Percentiles rank a stretch among this genome's conserved stretches.
Evolutionary conservation across 441 rosid genomes (phyloP).

Genomic region (Adansonia madagascariensis): DNA sequence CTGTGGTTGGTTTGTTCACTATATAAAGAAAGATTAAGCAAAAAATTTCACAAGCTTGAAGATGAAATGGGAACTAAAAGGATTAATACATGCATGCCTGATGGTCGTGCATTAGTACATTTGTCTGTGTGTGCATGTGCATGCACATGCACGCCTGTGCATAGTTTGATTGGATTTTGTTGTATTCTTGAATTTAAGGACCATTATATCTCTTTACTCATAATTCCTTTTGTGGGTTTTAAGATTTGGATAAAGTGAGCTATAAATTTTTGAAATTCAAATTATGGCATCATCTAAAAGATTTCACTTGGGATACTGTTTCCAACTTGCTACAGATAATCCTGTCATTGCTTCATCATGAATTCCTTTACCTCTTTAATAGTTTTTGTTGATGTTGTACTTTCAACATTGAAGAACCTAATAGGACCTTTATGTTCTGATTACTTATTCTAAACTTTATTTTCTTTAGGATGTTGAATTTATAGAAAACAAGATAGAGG

Average conservation of each 20-base stretch:
- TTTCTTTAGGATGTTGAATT: constrained; percentile 83
- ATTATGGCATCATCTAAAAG: not conserved
- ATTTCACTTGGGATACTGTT: not conserved
- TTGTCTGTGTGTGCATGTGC: not conserved
- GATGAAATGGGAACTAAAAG: not conserved
- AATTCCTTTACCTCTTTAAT: constrained; percentile 9
- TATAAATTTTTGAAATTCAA: not conserved
- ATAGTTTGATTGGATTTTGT: constrained; percentile 7
- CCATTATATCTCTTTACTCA: not conserved
- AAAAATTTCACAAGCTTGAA: not conserved
- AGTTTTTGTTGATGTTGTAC: not conserved
- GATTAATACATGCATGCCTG: not conserved
- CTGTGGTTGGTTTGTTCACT: not conserved
- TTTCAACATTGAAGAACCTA: not conserved
- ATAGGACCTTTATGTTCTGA: not conserved
- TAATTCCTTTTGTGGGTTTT: not conserved
- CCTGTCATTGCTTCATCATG: not conserved
- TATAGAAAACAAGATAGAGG: constrained; percentile 77
- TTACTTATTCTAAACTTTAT: constrained; percentile 14
- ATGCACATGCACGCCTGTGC: not conserved
- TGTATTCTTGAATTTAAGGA: not conserved
- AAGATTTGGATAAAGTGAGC: not conserved
- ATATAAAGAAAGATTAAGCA: not conserved
- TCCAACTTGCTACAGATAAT: not conserved
- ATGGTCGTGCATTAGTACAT: not conserved